Conservation (phyloP, 805 yeast genomes). For the Middelhovenomyces tepae region DNA sequence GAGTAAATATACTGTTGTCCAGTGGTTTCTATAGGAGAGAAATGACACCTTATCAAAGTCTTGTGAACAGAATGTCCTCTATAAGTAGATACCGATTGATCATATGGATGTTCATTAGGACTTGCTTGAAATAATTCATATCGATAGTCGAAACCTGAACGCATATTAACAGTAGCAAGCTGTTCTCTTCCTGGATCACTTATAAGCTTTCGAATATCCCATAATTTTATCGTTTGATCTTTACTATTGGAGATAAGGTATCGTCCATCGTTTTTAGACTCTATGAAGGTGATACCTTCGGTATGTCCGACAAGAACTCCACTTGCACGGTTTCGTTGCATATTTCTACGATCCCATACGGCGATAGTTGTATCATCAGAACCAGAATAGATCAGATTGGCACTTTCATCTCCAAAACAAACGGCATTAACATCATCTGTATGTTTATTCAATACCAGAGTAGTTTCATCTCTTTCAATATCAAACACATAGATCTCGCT, state of each 20-base stretch:
- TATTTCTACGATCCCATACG: constrained; percentile 40
- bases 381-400: constrained; percentile 39
- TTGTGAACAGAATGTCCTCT: constrained; percentile 22
- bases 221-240: constrained; percentile 25
- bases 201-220: constrained; percentile 23
- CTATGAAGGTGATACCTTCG: constrained; percentile 25
- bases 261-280: constrained; percentile 20
- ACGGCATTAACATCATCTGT: constrained; percentile 23
- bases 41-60: constrained; percentile 24
- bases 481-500: constrained; percentile 16
- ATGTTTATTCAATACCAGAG: too few relatives aligned
- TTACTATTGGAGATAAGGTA: constrained; percentile 24
- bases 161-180: constrained; percentile 3
- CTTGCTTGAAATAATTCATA: constrained; percentile 17
- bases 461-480: constrained; percentile 14
- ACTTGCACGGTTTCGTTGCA: constrained; percentile 12
- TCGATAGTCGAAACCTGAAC: constrained; percentile 20
- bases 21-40: constrained; percentile 21
- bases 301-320: constrained; percentile 25
- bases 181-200: too few relatives aligned
- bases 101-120: constrained; percentile 19
- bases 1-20: constrained; percentile 24
- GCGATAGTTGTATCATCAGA: constrained; percentile 43
- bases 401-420: constrained; percentile 18
- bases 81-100: constrained; percentile 23